phyloP scores from a whole-genome alignment of 768 basidiomycete genomes.

The Mycena floridula region DNA sequence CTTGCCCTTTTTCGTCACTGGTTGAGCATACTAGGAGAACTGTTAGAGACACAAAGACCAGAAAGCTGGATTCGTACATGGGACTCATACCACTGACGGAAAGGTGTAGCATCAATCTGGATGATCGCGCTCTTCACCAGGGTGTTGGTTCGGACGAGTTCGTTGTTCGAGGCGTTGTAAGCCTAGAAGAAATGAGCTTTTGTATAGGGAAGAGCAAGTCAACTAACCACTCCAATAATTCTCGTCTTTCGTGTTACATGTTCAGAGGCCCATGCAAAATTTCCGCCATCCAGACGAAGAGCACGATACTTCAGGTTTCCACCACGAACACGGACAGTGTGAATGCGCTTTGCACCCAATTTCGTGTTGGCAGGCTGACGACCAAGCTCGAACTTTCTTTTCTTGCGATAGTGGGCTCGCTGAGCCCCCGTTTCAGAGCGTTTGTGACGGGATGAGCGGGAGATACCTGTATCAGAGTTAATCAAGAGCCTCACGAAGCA shows the following conservation, averaged over 20 bases:
- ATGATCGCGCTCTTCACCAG: constrained; percentile 96
- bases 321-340: constrained; percentile 91
- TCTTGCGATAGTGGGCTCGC: constrained; percentile 96
- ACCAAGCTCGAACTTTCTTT: constrained; percentile 99
- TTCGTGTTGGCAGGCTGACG: constrained; percentile 97
- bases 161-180: constrained; percentile 99
- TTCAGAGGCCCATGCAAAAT: constrained; percentile 99
- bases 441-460: constrained; percentile 96
- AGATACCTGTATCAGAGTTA: constrained; percentile 66
- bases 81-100: constrained; percentile 99
- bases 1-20: constrained; percentile 88
- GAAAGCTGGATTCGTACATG: constrained; percentile 56
- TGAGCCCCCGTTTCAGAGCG: constrained; percentile 90
- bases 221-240: constrained; percentile 88
- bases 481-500: constrained; percentile 5
- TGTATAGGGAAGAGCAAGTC: neutral
- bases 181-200: constrained; percentile 41
- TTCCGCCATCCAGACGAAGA: constrained; percentile 92
- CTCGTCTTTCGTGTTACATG: constrained; percentile 92
- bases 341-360: constrained; percentile 92
- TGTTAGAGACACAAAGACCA: neutral
- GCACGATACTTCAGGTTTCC: constrained; percentile 95
- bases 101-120: constrained; percentile 96
- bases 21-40: constrained; percentile 77
- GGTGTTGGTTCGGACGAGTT: constrained; percentile 99